Conservation (phyloP, 75 land plant genomes). For the Isoetes taiwanensis region DNA sequence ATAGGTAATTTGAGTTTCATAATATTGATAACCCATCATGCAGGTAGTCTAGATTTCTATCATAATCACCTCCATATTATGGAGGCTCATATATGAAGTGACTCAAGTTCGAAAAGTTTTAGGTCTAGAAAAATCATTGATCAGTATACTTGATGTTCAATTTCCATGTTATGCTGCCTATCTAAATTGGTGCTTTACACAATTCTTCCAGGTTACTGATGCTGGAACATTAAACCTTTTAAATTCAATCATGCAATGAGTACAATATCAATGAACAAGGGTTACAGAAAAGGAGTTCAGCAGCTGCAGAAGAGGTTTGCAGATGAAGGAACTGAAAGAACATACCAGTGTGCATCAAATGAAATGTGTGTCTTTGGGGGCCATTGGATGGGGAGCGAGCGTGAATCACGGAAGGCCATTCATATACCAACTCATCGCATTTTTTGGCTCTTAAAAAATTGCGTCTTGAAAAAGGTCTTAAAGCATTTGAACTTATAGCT, state of each 20-base stretch:
- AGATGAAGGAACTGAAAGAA: constrained; percentile 26
- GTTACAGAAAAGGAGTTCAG: constrained; percentile 53
- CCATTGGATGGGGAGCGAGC: constrained; percentile 94
- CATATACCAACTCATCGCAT: constrained; percentile 82
- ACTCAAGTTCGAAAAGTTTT: neutral
- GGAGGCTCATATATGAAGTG: neutral
- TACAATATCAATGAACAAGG: constrained; percentile 93
- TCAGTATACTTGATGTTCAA: neutral
- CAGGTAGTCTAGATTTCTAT: neutral
- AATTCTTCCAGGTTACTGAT: constrained; percentile 72
- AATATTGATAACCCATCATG: neutral
- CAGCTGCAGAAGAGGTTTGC: constrained; percentile 21
- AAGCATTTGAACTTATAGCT: constrained; percentile 1
- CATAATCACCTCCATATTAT: constrained; percentile 1
- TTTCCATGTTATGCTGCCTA: constrained; percentile 5
- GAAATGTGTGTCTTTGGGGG: constrained; percentile 92
- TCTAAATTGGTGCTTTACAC: no score
- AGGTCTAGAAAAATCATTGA: neutral
- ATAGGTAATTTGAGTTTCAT: neutral
- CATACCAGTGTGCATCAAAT: constrained; percentile 76
- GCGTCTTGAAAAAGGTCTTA: constrained; percentile 85
- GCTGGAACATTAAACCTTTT: constrained; percentile 75
- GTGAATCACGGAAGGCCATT: constrained; percentile 85
- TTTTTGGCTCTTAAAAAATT: constrained; percentile 81
- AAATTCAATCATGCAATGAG: constrained; percentile 74